Percentiles rank a stretch among this genome's conserved stretches.
These are phyloP conservation scores for Blastobotrys terrestris DNA, from an alignment of 805 yeast species.

Conservation along the genomic window DNA sequence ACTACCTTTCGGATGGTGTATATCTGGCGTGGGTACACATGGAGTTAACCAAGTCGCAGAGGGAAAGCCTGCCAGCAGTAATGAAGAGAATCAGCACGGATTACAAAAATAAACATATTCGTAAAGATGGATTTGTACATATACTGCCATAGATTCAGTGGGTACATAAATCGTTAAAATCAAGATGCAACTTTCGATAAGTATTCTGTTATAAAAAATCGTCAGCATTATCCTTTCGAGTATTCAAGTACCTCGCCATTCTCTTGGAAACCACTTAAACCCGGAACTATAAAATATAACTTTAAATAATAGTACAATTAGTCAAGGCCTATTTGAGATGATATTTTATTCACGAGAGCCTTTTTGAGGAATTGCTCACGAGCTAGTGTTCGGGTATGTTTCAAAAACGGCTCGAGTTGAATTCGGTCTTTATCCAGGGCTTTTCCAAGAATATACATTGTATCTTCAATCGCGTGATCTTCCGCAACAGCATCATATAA, in stretches of 20 bases:
- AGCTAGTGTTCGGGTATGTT: slow-evolving; percentile 48
- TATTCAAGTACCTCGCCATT: too few species aligned
- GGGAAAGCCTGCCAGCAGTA: neutral
- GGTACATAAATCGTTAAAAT: too few species aligned
- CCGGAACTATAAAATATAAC: too few species aligned
- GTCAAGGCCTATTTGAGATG: slow-evolving; percentile 1
- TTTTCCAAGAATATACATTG: slow-evolving; percentile 52
- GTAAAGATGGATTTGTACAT: too few species aligned
- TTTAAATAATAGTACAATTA: neutral
- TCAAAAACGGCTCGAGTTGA: slow-evolving; percentile 38
- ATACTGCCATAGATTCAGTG: too few species aligned
- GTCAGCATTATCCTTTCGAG: too few species aligned
- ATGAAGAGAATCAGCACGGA: neutral
- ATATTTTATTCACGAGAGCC: slow-evolving; percentile 39
- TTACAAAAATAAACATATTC: too few species aligned
- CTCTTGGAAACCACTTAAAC: too few species aligned
- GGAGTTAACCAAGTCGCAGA: too few species aligned
- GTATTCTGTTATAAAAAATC: too few species aligned
- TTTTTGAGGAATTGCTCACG: slow-evolving; percentile 57
- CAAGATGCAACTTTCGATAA: too few species aligned
- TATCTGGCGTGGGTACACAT: neutral
- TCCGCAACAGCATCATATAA: slow-evolving; percentile 57
- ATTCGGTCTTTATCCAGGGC: slow-evolving; percentile 46
- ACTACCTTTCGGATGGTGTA: neutral
- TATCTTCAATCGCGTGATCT: slow-evolving; percentile 66